These are phyloP conservation scores for Tetracentron sinense DNA, from an alignment of 164 flowering plant genomes.

Conservation along the genomic window DNA sequence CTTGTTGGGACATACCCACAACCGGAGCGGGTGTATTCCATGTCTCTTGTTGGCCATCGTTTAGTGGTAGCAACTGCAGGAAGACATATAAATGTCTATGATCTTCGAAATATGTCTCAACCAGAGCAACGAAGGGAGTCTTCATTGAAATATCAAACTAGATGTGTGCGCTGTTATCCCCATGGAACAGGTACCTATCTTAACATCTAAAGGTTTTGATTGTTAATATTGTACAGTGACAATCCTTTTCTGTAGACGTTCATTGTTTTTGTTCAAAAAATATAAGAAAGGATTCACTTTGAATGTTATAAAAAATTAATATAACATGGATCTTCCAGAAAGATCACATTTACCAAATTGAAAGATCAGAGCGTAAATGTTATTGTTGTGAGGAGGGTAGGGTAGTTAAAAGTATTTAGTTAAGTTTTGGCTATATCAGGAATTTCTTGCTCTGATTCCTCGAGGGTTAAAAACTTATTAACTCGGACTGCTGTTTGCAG, in stretches of 20 bases:
- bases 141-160: constrained; percentile 92
- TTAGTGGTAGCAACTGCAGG: constrained; percentile 99
- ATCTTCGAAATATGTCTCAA: constrained; percentile 94
- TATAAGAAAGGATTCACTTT: no score
- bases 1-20: constrained; percentile 88
- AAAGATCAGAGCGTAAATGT: no score
- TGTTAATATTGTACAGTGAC: background rate
- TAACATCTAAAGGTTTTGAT: background rate
- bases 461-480: background rate
- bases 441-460: background rate
- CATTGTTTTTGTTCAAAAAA: no score
- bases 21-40: constrained; percentile 96
- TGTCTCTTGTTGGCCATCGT: constrained; percentile 89
- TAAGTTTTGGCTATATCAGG: background rate
- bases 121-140: constrained; percentile 99
- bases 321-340: no score
- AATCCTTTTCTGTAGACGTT: background rate
- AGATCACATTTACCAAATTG: no score
- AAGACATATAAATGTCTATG: constrained; percentile 95
- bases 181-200: constrained; percentile 83
- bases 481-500: constrained; percentile 38
- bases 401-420: background rate
- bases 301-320: no score
- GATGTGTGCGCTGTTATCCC: constrained; percentile 98
- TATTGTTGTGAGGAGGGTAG: no score